phyloP scores from a whole-genome alignment of 306 rosid genomes.

The Trifolium subterraneum region DNA sequence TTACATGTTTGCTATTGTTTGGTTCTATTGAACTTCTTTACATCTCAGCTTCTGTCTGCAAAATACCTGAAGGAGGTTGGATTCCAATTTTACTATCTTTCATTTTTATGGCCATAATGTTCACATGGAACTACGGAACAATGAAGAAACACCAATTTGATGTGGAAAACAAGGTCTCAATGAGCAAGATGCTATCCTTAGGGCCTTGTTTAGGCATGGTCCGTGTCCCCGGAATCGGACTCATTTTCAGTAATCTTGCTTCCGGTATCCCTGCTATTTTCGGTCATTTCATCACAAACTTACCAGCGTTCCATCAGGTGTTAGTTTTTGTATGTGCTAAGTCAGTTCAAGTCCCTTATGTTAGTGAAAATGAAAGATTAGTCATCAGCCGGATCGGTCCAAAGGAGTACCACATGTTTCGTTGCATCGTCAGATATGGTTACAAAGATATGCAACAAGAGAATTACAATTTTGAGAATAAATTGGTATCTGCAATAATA shows the following conservation, averaged over 20 bases:
- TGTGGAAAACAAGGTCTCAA: constrained; percentile 50
- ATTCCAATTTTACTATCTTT: constrained; percentile 44
- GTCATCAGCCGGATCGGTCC: constrained; percentile 70
- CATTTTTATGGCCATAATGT: constrained; percentile 44
- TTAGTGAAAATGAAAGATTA: constrained; percentile 52
- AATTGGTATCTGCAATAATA: constrained; percentile 56
- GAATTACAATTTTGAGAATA: constrained; percentile 65
- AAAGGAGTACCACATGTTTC: constrained; percentile 65
- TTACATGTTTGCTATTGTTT: constrained; percentile 44
- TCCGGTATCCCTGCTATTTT: constrained; percentile 52
- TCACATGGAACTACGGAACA: constrained; percentile 48
- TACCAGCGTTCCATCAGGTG: constrained; percentile 53
- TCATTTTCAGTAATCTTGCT: constrained; percentile 45
- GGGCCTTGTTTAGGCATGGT: constrained; percentile 48
- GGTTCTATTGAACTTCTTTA: constrained; percentile 49
- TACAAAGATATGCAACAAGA: constrained; percentile 78
- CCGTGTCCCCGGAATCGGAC: constrained; percentile 51
- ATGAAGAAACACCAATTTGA: constrained; percentile 47
- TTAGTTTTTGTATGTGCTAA: constrained; percentile 47
- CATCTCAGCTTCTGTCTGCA: constrained; percentile 46
- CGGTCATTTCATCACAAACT: constrained; percentile 46
- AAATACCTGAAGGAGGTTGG: constrained; percentile 50
- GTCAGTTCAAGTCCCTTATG: constrained; percentile 49
- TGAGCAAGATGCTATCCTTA: constrained; percentile 43
- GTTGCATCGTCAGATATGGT: constrained; percentile 81